Conservation (phyloP, 768 basidiomycete genomes). For the Aureoboletus auriporus region DNA sequence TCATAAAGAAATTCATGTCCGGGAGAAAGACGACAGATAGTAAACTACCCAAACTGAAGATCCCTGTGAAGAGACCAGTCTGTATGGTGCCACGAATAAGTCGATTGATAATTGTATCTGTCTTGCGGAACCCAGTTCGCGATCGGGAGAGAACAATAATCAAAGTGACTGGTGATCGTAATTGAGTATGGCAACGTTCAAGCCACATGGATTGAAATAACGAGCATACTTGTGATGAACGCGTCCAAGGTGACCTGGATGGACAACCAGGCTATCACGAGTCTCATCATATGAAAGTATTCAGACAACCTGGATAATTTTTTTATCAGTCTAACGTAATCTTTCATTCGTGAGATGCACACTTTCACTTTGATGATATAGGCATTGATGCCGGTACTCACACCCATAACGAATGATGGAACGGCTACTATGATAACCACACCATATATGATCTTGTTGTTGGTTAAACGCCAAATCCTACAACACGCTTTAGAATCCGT, state of each 20-base stretch:
- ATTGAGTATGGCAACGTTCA: not conserved
- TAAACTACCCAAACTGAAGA: constrained; percentile 48
- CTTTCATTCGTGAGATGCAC: constrained; percentile 25
- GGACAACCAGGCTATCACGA: constrained; percentile 46
- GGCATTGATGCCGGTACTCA: constrained; percentile 15
- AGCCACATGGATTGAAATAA: too few species aligned
- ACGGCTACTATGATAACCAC: constrained; percentile 35
- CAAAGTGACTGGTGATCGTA: constrained; percentile 13
- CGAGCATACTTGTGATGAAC: constrained; percentile 38
- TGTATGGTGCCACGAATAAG: constrained; percentile 53
- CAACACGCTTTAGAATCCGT: not conserved
- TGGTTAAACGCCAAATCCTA: constrained; percentile 16
- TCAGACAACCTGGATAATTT: constrained; percentile 33
- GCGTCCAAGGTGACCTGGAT: constrained; percentile 43
- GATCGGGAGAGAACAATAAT: constrained; percentile 35
- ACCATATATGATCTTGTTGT: constrained; percentile 22
- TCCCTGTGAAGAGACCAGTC: constrained; percentile 48
- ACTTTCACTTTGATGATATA: constrained; percentile 38
- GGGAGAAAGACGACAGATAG: constrained; percentile 31
- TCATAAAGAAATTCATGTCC: constrained; percentile 29
- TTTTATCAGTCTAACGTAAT: not conserved
- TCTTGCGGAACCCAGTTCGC: constrained; percentile 50
- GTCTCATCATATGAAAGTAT: constrained; percentile 34
- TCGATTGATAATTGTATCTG: constrained; percentile 50
- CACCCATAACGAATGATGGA: constrained; percentile 40